Conservation (phyloP, 1,284 basidiomycete species). For the Microbotryum silenes-acaulis region DNA sequence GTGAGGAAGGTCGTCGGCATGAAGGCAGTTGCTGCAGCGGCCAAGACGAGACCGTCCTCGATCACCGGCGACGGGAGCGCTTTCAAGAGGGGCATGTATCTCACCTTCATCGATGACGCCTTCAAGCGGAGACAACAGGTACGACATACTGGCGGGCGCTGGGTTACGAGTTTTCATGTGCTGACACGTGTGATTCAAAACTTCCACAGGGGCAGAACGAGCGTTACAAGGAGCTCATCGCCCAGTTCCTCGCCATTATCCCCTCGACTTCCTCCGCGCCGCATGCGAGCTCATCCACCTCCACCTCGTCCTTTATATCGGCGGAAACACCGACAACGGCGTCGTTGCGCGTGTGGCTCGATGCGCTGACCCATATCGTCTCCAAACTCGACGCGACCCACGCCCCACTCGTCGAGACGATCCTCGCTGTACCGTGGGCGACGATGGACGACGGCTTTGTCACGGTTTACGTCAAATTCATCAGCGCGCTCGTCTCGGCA, state of each 20-base stretch:
- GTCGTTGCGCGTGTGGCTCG: slow-evolving; percentile 39
- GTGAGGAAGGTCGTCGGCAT: no score
- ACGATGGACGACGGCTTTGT: slow-evolving; percentile 75
- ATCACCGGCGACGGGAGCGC: not conserved
- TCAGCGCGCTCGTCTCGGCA: slow-evolving; percentile 88
- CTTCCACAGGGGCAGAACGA: slow-evolving; percentile 39
- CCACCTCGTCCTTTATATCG: slow-evolving; percentile 15
- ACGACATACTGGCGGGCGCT: slow-evolving; percentile 55
- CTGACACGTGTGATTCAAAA: slow-evolving; percentile 38
- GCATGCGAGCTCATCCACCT: slow-evolving; percentile 35
- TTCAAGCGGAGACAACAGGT: slow-evolving; percentile 65
- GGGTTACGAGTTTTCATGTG: slow-evolving; percentile 44
- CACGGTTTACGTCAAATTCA: slow-evolving; percentile 75
- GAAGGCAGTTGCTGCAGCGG: no score
- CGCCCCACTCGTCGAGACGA: slow-evolving; percentile 73
- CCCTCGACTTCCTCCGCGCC: slow-evolving; percentile 22
- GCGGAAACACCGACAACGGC: slow-evolving; percentile 12
- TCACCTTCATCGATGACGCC: slow-evolving; percentile 73
- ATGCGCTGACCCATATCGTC: slow-evolving; percentile 47
- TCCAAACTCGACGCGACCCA: slow-evolving; percentile 73
- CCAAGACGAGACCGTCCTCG: no score
- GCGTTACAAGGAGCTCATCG: slow-evolving; percentile 49
- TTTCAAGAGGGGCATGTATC: slow-evolving; percentile 62
- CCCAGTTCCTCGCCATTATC: slow-evolving; percentile 45
- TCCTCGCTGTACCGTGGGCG: slow-evolving; percentile 85